These are phyloP conservation scores for Haberlea rhodopensis DNA, from an alignment of 257 asterid species.

Conservation along the genomic window DNA sequence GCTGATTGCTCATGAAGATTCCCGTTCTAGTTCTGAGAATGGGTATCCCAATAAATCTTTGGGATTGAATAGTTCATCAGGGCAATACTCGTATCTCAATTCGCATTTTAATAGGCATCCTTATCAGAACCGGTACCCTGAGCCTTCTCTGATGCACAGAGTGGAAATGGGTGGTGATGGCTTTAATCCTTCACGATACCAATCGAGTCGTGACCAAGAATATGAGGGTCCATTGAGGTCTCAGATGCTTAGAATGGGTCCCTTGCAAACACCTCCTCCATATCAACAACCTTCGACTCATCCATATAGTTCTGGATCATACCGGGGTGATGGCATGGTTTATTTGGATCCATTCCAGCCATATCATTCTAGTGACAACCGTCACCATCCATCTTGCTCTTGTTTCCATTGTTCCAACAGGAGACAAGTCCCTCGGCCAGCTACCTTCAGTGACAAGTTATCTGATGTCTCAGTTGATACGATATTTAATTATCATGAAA, in stretches of 20 bases:
- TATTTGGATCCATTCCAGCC: slow-evolving; percentile 43
- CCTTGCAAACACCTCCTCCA: slow-evolving; percentile 30
- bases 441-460: slow-evolving; percentile 37
- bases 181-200: slow-evolving; percentile 49
- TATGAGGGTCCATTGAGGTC: slow-evolving; percentile 46
- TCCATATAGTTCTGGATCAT: slow-evolving; percentile 41
- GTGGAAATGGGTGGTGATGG: slow-evolving; percentile 46
- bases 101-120: slow-evolving; percentile 32
- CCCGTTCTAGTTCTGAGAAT: slow-evolving; percentile 37
- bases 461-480: slow-evolving; percentile 34
- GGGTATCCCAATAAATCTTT: slow-evolving; percentile 38
- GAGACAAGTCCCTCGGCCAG: slow-evolving; percentile 36
- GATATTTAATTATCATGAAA: slow-evolving; percentile 30
- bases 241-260: slow-evolving; percentile 45
- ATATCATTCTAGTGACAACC: slow-evolving; percentile 36
- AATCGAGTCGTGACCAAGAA: slow-evolving; percentile 34
- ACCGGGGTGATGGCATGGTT: slow-evolving; percentile 36
- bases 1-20: slow-evolving; percentile 47
- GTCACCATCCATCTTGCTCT: slow-evolving; percentile 71
- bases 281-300: slow-evolving; percentile 38
- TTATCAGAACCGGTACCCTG: slow-evolving; percentile 38
- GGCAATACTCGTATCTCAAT: slow-evolving; percentile 35
- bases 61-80: slow-evolving; percentile 29
- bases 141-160: slow-evolving; percentile 37
- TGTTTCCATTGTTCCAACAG: slow-evolving; percentile 58